Evolutionary conservation across 345 rosid species (phyloP).

Genomic region (Adansonia digitata): DNA sequence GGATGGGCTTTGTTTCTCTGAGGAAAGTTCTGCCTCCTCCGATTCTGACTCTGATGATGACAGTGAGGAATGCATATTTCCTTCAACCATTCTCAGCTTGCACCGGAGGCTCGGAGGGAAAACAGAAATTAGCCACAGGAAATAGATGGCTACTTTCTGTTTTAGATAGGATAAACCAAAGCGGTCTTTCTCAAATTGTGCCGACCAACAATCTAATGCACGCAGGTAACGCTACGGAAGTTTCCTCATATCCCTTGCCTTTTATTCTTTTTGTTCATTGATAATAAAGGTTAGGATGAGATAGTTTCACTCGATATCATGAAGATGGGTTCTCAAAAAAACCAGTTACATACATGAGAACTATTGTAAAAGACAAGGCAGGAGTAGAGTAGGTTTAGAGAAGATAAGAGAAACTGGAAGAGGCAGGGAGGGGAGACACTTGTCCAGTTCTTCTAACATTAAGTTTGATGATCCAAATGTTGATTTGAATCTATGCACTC

Average conservation of each 20-base stretch:
- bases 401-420: too few relatives aligned
- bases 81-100: background rate
- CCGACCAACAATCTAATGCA: background rate
- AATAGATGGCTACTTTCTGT: background rate
- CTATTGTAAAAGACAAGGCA: background rate
- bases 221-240: background rate
- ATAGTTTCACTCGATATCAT: background rate
- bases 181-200: background rate
- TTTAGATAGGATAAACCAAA: background rate
- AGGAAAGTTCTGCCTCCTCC: constrained; percentile 25
- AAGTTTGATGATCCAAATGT: background rate
- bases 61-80: background rate
- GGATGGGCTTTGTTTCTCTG: background rate
- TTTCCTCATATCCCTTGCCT: background rate
- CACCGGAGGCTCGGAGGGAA: background rate
- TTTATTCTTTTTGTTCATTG: background rate
- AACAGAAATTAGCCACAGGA: background rate
- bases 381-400: background rate
- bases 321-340: background rate
- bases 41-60: constrained; percentile 25
- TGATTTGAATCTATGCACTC: background rate
- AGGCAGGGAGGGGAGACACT: too few relatives aligned
- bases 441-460: background rate
- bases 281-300: background rate
- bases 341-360: background rate